Evolutionary conservation across 495 filamentous ascomycete species (phyloP).

Genomic region (Podospora conica): DNA sequence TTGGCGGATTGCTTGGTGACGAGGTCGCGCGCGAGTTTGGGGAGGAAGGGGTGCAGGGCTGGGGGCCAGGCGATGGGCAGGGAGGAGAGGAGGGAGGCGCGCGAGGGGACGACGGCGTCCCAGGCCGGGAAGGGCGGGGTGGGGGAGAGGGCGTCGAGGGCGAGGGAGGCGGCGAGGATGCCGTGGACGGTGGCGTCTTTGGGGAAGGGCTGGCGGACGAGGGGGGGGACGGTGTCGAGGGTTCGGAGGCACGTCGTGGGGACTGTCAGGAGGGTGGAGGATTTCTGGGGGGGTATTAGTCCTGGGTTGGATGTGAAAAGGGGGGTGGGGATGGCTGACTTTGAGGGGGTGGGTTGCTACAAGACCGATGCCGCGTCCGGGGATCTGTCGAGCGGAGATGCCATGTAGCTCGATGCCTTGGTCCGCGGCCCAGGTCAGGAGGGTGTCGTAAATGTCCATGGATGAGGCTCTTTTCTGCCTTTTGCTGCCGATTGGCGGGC

Average conservation of each 20-base stretch:
- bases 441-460: slow-evolving; percentile 41
- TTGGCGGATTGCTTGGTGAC: slow-evolving; percentile 57
- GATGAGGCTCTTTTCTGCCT: background rate
- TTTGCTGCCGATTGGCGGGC: background rate
- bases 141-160: slow-evolving; percentile 37
- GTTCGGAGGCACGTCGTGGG: slow-evolving; percentile 60
- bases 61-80: slow-evolving; percentile 67
- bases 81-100: slow-evolving; percentile 49
- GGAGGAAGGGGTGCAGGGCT: slow-evolving; percentile 43
- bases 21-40: slow-evolving; percentile 39
- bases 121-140: slow-evolving; percentile 43
- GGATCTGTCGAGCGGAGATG: slow-evolving; percentile 52
- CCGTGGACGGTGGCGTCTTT: slow-evolving; percentile 58
- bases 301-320: background rate
- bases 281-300: slow-evolving; percentile 32
- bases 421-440: slow-evolving; percentile 56
- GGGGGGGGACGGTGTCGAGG: slow-evolving; percentile 50
- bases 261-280: slow-evolving; percentile 54
- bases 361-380: slow-evolving; percentile 67
- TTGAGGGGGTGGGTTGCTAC: slow-evolving; percentile 58
- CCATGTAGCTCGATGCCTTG: slow-evolving; percentile 54
- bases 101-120: slow-evolving; percentile 62
- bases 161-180: slow-evolving; percentile 63
- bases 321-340: slow-evolving; percentile 33
- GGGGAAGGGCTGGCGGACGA: slow-evolving; percentile 39